Evolutionary conservation across 2,329 filamentous ascomycete genomes (phyloP).

Genomic region (Sporothrix pseudoabietina): DNA sequence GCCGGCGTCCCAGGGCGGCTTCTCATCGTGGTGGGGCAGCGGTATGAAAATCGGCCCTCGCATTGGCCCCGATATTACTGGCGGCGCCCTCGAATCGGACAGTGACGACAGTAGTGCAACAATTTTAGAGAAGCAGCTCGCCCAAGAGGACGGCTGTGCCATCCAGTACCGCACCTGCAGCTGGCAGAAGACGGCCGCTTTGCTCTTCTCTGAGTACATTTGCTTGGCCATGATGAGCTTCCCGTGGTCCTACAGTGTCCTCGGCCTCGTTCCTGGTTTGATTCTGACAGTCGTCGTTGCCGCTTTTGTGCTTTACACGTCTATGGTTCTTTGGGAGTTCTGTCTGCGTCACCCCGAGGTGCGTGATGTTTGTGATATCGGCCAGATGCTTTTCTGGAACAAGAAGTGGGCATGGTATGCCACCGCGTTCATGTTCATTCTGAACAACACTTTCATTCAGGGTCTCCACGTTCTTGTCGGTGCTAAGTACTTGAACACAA

Average conservation of each 20-base stretch:
- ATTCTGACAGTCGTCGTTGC: conserved; percentile 82
- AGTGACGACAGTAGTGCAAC: conserved; percentile 51
- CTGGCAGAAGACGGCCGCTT: conserved; percentile 90
- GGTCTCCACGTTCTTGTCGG: conserved; percentile 81
- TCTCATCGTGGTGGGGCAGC: conserved; percentile 47
- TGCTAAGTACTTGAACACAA: conserved; percentile 87
- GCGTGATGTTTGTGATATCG: conserved; percentile 90
- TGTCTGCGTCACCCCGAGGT: conserved; percentile 89
- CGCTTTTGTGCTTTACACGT: conserved; percentile 77
- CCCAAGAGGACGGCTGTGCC: conserved; percentile 71
- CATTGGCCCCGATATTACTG: conserved; percentile 51
- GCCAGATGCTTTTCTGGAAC: conserved; percentile 92
- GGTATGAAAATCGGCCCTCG: conserved; percentile 53
- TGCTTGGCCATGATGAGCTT: conserved; percentile 94
- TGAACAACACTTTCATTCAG: conserved; percentile 75
- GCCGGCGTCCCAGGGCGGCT: conserved; percentile 36
- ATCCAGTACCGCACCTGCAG: conserved; percentile 94
- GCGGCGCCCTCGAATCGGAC: conserved; percentile 44
- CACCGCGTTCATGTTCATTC: conserved; percentile 81
- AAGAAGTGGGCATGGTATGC: conserved; percentile 71
- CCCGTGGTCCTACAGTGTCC: conserved; percentile 85
- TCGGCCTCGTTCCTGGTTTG: conserved; percentile 83
- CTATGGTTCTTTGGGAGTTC: conserved; percentile 69
- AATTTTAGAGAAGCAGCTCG: conserved; percentile 68
- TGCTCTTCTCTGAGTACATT: conserved; percentile 95